Conservation (phyloP, 1,139 yeast species). For the Lodderomyces pseudojiufengensis region DNA sequence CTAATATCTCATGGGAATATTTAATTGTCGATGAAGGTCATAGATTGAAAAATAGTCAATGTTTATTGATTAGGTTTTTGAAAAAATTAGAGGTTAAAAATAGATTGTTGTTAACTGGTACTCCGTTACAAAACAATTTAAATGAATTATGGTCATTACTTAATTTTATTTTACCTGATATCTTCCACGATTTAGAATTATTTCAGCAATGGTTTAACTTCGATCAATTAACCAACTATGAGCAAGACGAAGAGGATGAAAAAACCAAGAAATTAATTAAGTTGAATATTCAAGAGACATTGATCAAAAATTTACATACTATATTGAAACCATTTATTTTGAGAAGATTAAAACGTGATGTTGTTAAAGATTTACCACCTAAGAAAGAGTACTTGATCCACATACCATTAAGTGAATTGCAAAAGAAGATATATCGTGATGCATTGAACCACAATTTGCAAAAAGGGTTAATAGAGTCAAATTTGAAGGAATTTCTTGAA, state of each 20-base stretch:
- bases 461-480: constrained; percentile 37
- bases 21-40: constrained; percentile 96
- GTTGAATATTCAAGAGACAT: constrained; percentile 58
- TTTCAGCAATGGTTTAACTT: constrained; percentile 95
- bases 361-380: constrained; percentile 66
- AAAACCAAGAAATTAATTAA: constrained; percentile 46
- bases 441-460: constrained; percentile 49
- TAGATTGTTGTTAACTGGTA: constrained; percentile 79
- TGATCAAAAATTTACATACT: constrained; percentile 77
- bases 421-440: constrained; percentile 59
- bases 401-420: constrained; percentile 61
- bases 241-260: constrained; percentile 32
- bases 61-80: constrained; percentile 66
- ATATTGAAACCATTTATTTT: constrained; percentile 84
- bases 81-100: constrained; percentile 65
- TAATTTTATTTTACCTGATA: constrained; percentile 87
- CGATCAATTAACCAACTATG: constrained; percentile 46
- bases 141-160: constrained; percentile 87
- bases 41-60: constrained; percentile 77
- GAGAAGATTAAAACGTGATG: constrained; percentile 75
- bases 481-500: constrained; percentile 44
- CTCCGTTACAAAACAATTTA: constrained; percentile 88
- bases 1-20: constrained; percentile 65
- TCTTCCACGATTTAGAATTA: constrained; percentile 81
- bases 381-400: constrained; percentile 85